A percentile compares a stretch with the other conserved stretches of the same genome.
These are phyloP conservation scores for Neonectria punicea DNA, from an alignment of 2,329 filamentous ascomycete species.

Conservation along the genomic window DNA sequence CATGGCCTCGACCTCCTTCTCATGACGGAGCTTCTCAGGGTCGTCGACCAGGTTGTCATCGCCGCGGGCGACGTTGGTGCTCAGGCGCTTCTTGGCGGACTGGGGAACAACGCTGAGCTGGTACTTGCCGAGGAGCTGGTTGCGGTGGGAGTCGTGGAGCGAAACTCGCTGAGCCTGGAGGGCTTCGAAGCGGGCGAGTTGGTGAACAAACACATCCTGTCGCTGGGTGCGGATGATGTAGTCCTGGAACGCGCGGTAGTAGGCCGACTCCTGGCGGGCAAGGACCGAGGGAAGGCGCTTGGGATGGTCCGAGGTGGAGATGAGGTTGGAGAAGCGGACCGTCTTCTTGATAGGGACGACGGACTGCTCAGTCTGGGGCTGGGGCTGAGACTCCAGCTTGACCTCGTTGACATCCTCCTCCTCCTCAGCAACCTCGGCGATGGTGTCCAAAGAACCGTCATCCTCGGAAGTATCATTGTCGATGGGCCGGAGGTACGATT, in stretches of 20 bases:
- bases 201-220: conserved; percentile 85
- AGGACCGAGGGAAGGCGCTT: conserved; percentile 64
- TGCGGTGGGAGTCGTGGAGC: conserved; percentile 76
- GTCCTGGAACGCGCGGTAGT: conserved; percentile 88
- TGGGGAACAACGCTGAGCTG: conserved; percentile 77
- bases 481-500: conserved; percentile 77
- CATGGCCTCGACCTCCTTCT: conserved; percentile 84
- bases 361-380: conserved; percentile 40
- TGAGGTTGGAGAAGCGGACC: conserved; percentile 75
- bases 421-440: conserved; percentile 49
- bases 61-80: conserved; percentile 77
- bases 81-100: conserved; percentile 77
- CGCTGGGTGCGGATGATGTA: conserved; percentile 73
- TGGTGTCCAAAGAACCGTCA: conserved; percentile 51
- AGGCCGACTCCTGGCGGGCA: conserved; percentile 75
- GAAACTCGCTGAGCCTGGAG: conserved; percentile 85
- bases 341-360: conserved; percentile 70
- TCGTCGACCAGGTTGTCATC: conserved; percentile 73
- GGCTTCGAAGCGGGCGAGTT: conserved; percentile 86
- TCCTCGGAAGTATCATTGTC: conserved; percentile 57
- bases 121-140: conserved; percentile 86
- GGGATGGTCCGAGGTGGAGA: conserved; percentile 57
- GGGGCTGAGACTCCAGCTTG: conserved; percentile 42
- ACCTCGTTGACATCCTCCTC: conserved; percentile 37
- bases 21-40: conserved; percentile 70